Conservation (phyloP, 192 early-diverging fungal species). For the Blastocladiella britannica region DNA sequence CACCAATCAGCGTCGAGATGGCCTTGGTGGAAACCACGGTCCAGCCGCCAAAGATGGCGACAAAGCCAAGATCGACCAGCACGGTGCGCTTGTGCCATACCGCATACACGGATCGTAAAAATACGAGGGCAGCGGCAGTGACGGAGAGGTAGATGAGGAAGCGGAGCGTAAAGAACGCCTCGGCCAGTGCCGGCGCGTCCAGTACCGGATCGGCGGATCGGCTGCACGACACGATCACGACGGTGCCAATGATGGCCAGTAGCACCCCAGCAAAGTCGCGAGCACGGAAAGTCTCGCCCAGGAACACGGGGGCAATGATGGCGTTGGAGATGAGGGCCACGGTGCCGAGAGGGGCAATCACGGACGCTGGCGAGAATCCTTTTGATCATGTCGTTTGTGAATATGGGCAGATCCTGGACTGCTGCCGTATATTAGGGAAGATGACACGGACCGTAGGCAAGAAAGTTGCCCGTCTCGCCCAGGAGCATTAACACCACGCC, state of each 20-base stretch:
- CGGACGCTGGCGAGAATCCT: conserved; percentile 50
- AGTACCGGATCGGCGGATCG: conserved; percentile 28
- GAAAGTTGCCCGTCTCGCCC: conserved; percentile 30
- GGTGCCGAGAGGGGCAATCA: conserved; percentile 52
- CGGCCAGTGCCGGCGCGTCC: conserved; percentile 21
- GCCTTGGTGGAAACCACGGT: conserved; percentile 50
- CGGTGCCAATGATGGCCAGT: conserved; percentile 38
- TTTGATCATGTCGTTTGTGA: too few relatives aligned
- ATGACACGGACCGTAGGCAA: too few relatives aligned
- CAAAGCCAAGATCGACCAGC: conserved; percentile 39
- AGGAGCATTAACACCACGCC: conserved; percentile 44
- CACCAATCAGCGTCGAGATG: conserved; percentile 39
- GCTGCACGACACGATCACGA: conserved; percentile 36
- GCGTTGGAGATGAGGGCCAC: conserved; percentile 48
- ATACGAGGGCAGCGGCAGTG: conserved; percentile 10
- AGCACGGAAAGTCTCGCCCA: conserved; percentile 34
- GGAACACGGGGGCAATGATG: conserved; percentile 43
- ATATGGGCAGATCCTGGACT: too few relatives aligned
- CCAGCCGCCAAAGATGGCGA: conserved; percentile 50
- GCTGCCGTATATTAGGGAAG: too few relatives aligned
- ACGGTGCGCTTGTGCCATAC: conserved; percentile 26
- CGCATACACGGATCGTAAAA: conserved; percentile 20
- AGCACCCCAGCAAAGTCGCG: conserved; percentile 37
- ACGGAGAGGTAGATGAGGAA: conserved; percentile 32
- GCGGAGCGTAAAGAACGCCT: conserved; percentile 22